These are phyloP conservation scores for Gynostemma pentaphyllum DNA, from an alignment of 306 rosid genomes.

Conservation along the genomic window DNA sequence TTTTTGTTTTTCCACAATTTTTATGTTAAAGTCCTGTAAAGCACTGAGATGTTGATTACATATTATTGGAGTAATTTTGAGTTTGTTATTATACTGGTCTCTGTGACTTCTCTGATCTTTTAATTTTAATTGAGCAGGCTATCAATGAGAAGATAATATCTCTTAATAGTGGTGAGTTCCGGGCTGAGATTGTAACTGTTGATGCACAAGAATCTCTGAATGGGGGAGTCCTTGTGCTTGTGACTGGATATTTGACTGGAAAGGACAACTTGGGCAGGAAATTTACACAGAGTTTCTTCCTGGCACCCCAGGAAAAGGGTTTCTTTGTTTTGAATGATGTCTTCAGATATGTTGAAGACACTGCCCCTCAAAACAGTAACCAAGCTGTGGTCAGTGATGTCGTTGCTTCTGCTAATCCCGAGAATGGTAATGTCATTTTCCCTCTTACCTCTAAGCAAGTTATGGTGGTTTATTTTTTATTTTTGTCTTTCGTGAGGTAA, in stretches of 20 bases:
- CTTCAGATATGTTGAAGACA: conserved; percentile 64
- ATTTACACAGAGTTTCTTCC: conserved; percentile 77
- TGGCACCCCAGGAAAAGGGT: conserved; percentile 91
- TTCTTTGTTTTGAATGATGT: conserved; percentile 81
- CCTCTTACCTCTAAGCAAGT: background rate
- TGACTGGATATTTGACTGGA: conserved; percentile 70
- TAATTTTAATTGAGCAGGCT: conserved; percentile 32
- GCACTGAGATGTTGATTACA: background rate
- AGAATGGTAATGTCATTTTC: conserved; percentile 29
- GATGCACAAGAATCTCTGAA: conserved; percentile 76
- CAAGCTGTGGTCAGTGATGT: conserved; percentile 19
- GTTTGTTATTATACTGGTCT: background rate
- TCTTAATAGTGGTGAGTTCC: conserved; percentile 39
- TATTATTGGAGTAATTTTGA: background rate
- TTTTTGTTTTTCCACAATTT: no score
- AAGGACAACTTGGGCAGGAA: conserved; percentile 40
- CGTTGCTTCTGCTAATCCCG: conserved; percentile 25
- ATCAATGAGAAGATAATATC: conserved; percentile 72
- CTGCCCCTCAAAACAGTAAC: conserved; percentile 14
- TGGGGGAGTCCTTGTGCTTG: conserved; percentile 74
- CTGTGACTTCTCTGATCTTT: background rate
- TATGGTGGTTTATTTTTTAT: background rate
- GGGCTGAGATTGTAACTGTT: conserved; percentile 50
- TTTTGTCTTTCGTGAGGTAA: background rate
- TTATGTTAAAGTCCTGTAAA: background rate